Conservation (phyloP, 768 basidiomycete genomes). For the Tricholoma sp. region DNA sequence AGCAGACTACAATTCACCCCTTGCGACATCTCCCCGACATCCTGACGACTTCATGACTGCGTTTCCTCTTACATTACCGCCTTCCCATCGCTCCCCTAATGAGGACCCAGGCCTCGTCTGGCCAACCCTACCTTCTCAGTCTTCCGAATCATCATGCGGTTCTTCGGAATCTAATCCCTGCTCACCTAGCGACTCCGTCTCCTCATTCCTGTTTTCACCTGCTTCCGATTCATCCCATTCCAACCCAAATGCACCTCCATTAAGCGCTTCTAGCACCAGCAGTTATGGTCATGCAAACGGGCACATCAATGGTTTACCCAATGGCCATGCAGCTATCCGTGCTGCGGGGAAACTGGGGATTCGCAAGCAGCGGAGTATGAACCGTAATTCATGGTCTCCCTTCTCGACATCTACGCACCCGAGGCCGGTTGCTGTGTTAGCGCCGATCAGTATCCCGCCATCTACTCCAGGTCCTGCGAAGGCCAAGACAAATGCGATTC, state of each 20-base stretch:
- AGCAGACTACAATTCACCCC: slow-evolving; percentile 37
- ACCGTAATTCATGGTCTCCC: slow-evolving; percentile 48
- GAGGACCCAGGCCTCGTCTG: slow-evolving; percentile 14
- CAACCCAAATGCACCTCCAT: slow-evolving; percentile 10
- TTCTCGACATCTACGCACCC: slow-evolving; percentile 5
- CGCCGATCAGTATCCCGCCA: not conserved
- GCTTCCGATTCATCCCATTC: slow-evolving; percentile 21
- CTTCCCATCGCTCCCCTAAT: slow-evolving; percentile 12
- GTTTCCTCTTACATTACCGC: slow-evolving; percentile 31
- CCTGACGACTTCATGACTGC: slow-evolving; percentile 36
- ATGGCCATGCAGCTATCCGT: slow-evolving; percentile 40
- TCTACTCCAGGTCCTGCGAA: slow-evolving; percentile 1
- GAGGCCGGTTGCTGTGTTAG: slow-evolving; percentile 3
- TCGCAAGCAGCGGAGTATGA: slow-evolving; percentile 39
- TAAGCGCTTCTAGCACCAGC: slow-evolving; percentile 16
- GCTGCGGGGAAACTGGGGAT: slow-evolving; percentile 48
- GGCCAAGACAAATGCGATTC: slow-evolving; percentile 2
- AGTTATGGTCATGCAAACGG: slow-evolving; percentile 13
- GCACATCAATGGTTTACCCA: slow-evolving; percentile 6
- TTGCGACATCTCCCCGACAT: slow-evolving; percentile 54
- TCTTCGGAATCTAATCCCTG: slow-evolving; percentile 23
- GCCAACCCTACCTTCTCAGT: slow-evolving; percentile 18
- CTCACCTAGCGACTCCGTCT: slow-evolving; percentile 23
- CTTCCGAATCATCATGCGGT: slow-evolving; percentile 18
- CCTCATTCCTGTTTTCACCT: slow-evolving; percentile 24